phyloP scores from a whole-genome alignment of 345 rosid species.

The Microthlaspi erraticum region DNA sequence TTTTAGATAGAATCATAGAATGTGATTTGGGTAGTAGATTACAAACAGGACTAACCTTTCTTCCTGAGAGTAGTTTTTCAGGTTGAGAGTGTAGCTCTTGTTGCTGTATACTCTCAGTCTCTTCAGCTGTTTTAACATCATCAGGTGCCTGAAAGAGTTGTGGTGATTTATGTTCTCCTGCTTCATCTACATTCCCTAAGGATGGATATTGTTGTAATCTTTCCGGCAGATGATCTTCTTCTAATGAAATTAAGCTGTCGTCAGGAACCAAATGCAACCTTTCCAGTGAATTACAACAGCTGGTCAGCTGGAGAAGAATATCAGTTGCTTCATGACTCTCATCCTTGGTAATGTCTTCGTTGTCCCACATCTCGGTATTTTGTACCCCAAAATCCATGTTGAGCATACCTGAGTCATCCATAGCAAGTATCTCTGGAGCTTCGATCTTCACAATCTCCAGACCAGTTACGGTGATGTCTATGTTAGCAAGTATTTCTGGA shows the following conservation, averaged over 20 bases:
- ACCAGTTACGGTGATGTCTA: conserved; percentile 31
- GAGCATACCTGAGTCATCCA: conserved; percentile 29
- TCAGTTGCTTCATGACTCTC: conserved; percentile 40
- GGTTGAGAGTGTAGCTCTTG: conserved; percentile 49
- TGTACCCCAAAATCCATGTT: conserved; percentile 10
- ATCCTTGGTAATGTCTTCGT: conserved; percentile 45
- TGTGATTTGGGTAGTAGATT: conserved; percentile 16
- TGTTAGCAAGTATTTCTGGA: conserved; percentile 36
- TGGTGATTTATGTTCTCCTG: conserved; percentile 26
- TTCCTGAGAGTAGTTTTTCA: conserved; percentile 62
- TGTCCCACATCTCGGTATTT: conserved; percentile 30
- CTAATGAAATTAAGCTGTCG: conserved; percentile 30
- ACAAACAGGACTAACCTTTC: conserved; percentile 58
- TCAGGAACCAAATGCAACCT: conserved; percentile 34
- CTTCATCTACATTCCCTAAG: conserved; percentile 39
- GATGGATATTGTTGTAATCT: conserved; percentile 38
- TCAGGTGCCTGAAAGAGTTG: conserved; percentile 29
- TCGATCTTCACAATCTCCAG: conserved; percentile 45
- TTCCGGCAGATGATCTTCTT: conserved; percentile 34
- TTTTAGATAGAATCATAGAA: conserved; percentile 5
- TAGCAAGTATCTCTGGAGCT: conserved; percentile 39
- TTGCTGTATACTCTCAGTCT: conserved; percentile 30
- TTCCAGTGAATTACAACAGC: conserved; percentile 30
- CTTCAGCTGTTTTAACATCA: conserved; percentile 23
- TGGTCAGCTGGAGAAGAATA: conserved; percentile 40